phyloP scores from a whole-genome alignment of 2,329 filamentous ascomycete species.

The Hypoxylon sp. region DNA sequence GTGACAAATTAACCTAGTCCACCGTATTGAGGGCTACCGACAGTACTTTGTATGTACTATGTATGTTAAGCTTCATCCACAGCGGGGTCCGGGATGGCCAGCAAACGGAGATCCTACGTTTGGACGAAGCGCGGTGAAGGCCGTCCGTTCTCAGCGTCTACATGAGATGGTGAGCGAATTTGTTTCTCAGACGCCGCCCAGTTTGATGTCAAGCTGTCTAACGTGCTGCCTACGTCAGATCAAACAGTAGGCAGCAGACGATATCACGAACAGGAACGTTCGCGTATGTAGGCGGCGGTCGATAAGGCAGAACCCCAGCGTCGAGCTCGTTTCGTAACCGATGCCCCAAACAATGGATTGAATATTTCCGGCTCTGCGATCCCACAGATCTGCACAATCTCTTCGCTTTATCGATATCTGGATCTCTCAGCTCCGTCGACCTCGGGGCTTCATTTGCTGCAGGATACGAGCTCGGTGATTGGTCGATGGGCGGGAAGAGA shows the following conservation, averaged over 20 bases:
- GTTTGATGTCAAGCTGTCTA: no score
- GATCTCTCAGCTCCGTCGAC: no score
- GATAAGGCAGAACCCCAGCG: no score
- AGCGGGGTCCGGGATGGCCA: conserved; percentile 30
- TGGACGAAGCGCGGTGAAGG: conserved; percentile 11
- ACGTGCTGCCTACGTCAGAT: no score
- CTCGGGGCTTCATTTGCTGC: no score
- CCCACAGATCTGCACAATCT: conserved; percentile 28
- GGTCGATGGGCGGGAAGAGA: conserved; percentile 3
- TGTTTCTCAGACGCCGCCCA: not conserved
- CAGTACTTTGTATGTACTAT: no score
- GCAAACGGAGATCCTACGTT: conserved; percentile 37
- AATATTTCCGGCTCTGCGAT: conserved; percentile 22
- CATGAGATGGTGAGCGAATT: not conserved
- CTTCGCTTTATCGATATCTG: conserved; percentile 20
- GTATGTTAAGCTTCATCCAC: conserved; percentile 7
- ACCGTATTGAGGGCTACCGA: no score
- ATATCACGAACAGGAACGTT: conserved; percentile 1
- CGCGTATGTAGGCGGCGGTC: no score
- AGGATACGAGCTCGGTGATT: conserved; percentile 12
- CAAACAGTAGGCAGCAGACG: no score
- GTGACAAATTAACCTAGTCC: conserved; percentile 6
- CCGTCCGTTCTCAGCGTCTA: conserved; percentile 2
- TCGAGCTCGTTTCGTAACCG: conserved; percentile 24
- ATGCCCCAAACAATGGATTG: conserved; percentile 25